Conservation (phyloP, 2,329 filamentous ascomycete species). For the Cercospora sesami region DNA sequence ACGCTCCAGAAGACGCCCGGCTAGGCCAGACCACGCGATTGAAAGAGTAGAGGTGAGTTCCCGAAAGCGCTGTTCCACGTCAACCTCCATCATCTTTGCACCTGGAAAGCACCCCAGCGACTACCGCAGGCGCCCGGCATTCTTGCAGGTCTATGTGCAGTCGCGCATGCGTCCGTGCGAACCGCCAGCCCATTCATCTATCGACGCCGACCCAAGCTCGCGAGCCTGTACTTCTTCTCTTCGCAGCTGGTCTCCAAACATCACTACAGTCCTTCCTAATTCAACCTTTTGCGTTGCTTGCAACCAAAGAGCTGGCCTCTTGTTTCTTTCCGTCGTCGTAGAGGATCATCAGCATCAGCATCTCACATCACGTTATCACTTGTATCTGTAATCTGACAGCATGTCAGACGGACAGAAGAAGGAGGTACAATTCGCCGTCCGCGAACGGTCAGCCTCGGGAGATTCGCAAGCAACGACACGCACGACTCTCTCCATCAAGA, state of each 20-base stretch:
- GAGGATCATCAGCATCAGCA: conserved; percentile 19
- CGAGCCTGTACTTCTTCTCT: conserved; percentile 21
- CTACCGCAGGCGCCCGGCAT: conserved; percentile 25
- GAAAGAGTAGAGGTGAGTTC: conserved; percentile 25
- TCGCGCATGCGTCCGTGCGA: conserved; percentile 28
- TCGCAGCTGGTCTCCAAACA: conserved; percentile 30
- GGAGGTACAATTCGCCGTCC: conserved; percentile 45
- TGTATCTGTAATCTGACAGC: conserved; percentile 36
- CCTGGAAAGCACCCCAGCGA: conserved; percentile 10
- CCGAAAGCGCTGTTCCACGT: conserved; percentile 14
- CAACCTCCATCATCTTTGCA: conserved; percentile 10
- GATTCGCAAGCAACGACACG: conserved; percentile 24
- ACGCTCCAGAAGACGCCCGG: conserved; percentile 8
- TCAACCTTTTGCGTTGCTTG: conserved; percentile 25
- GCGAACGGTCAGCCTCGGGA: conserved; percentile 40
- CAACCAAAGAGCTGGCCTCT: conserved; percentile 38
- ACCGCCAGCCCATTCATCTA: conserved; percentile 24
- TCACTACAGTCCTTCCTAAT: conserved; percentile 22
- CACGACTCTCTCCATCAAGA: conserved; percentile 30
- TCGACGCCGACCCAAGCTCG: conserved; percentile 12
- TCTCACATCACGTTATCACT: conserved; percentile 16
- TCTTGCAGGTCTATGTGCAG: conserved; percentile 15
- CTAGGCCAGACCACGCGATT: conserved; percentile 15
- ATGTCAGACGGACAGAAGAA: conserved; percentile 52
- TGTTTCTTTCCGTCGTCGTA: conserved; percentile 30